Conservation (phyloP, 2,329 filamentous ascomycete genomes). For the Thelonectria olida region DNA sequence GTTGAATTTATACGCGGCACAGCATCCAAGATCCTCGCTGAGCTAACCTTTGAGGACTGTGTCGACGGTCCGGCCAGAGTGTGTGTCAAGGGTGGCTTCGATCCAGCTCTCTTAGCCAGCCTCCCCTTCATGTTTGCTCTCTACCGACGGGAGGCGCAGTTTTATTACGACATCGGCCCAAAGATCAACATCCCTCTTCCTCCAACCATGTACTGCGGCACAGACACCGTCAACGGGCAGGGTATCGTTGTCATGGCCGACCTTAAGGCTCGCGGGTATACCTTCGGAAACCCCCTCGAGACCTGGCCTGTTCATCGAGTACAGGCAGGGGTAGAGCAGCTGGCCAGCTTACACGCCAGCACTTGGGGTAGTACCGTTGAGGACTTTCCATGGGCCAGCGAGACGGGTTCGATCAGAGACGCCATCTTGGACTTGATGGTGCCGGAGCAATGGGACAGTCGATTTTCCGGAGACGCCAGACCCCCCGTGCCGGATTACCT, state of each 20-base stretch:
- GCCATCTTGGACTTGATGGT: neutral
- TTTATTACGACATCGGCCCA: slow-evolving; percentile 17
- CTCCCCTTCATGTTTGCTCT: neutral
- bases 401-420: neutral
- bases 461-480: slow-evolving; percentile 1
- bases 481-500: slow-evolving; percentile 6
- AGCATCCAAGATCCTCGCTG: slow-evolving; percentile 10
- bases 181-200: slow-evolving; percentile 7
- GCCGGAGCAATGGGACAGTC: slow-evolving; percentile 1
- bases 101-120: neutral
- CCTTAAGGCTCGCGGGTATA: slow-evolving; percentile 2
- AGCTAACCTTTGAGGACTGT: neutral
- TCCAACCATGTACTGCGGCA: neutral
- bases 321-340: slow-evolving; percentile 5
- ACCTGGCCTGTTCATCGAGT: slow-evolving; percentile 6
- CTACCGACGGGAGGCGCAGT: slow-evolving; percentile 15
- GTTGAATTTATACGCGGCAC: slow-evolving; percentile 14
- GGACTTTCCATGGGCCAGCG: neutral
- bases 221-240: slow-evolving; percentile 10
- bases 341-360: slow-evolving; percentile 19
- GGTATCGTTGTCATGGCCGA: slow-evolving; percentile 12
- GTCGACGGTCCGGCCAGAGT: neutral
- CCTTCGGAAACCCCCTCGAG: slow-evolving; percentile 11
- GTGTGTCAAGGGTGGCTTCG: slow-evolving; percentile 24
- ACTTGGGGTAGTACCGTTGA: slow-evolving; percentile 10